Evolutionary conservation across 805 yeast genomes (phyloP).

Genomic region (Schwanniomyces polymorphus): DNA sequence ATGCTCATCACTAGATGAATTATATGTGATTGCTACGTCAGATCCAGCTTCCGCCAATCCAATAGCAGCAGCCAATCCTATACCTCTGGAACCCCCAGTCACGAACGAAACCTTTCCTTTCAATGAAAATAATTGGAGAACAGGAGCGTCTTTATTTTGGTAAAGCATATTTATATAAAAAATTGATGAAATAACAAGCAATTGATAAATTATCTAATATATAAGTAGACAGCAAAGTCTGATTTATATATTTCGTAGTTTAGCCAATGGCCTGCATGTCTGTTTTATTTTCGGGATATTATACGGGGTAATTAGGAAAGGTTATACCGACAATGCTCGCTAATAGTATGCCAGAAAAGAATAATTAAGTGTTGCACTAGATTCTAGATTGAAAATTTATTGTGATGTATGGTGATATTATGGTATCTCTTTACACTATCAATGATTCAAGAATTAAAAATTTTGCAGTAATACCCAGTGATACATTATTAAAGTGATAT

Average conservation of each 20-base stretch:
- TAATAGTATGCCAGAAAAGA: too few species aligned
- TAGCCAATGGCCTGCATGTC: background rate
- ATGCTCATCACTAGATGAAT: slow-evolving; percentile 25
- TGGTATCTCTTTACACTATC: too few species aligned
- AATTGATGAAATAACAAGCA: too few species aligned
- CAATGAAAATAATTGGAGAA: slow-evolving; percentile 36
- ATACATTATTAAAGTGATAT: too few species aligned
- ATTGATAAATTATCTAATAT: too few species aligned
- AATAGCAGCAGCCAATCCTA: slow-evolving; percentile 52
- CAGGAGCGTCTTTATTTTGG: slow-evolving; percentile 13
- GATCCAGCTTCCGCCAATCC: slow-evolving; percentile 56
- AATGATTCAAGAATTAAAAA: too few species aligned
- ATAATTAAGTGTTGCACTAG: too few species aligned
- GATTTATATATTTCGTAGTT: too few species aligned
- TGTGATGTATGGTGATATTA: too few species aligned
- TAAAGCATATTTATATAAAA: slow-evolving; percentile 9
- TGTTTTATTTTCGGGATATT: background rate
- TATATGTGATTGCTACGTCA: slow-evolving; percentile 30
- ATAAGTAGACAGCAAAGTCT: too few species aligned
- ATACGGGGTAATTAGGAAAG: background rate
- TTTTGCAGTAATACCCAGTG: too few species aligned
- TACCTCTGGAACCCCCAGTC: slow-evolving; percentile 61
- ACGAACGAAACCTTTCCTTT: slow-evolving; percentile 43
- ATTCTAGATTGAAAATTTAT: too few species aligned
- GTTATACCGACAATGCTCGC: background rate